A percentile compares a stretch with the other conserved stretches of the same genome.
These are phyloP conservation scores for Cyclotella sp. DNA, from an alignment of 108 stramenopile species.

Conservation along the genomic window DNA sequence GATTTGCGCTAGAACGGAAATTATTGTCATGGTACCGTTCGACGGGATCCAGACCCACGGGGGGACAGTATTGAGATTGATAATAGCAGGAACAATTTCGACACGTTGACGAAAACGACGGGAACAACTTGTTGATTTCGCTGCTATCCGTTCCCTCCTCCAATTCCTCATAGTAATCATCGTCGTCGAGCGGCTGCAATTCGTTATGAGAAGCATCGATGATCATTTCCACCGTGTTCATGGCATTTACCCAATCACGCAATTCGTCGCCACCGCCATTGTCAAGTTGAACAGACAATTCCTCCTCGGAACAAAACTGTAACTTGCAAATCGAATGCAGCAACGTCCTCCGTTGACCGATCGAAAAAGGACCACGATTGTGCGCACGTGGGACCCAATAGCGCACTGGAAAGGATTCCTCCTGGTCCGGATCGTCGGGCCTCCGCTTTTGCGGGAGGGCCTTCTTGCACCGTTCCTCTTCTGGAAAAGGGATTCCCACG, in stretches of 20 bases:
- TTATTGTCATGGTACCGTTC: neutral
- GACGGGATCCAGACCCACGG: slow-evolving; percentile 12
- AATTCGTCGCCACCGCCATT: neutral
- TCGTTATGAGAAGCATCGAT: slow-evolving; percentile 31
- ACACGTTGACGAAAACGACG: neutral
- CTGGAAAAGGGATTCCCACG: neutral
- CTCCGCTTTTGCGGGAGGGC: neutral
- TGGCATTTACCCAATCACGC: slow-evolving; percentile 1
- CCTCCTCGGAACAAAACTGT: slow-evolving; percentile 10
- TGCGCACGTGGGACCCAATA: slow-evolving; percentile 6
- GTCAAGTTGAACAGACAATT: neutral
- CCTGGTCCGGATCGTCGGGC: neutral
- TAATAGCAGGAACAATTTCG: slow-evolving; percentile 11
- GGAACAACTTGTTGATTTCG: neutral
- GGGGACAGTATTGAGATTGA: slow-evolving; percentile 28
- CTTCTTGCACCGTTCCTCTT: too few species aligned
- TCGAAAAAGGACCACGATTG: neutral
- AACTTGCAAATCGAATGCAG: slow-evolving; percentile 7
- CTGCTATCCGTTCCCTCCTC: neutral
- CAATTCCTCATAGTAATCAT: neutral
- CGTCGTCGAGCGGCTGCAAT: neutral
- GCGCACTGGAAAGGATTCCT: neutral
- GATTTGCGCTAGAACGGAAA: too few species aligned
- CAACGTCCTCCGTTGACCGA: neutral
- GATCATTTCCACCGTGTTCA: slow-evolving; percentile 24